These are phyloP conservation scores for Rhizomucor miehei DNA, from an alignment of 371 early-diverging fungal species.

Conservation along the genomic window DNA sequence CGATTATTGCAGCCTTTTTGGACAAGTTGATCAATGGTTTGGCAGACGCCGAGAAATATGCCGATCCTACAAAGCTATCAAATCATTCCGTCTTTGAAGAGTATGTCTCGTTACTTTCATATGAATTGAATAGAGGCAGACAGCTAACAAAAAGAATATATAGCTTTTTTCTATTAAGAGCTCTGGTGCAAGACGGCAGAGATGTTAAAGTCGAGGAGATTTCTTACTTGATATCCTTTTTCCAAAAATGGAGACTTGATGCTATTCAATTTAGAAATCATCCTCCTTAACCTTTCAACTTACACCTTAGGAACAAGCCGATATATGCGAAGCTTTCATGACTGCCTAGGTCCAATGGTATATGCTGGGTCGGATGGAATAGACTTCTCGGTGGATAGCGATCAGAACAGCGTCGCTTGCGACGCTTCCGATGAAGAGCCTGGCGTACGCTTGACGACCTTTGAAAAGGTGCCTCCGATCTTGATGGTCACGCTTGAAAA, in stretches of 20 bases:
- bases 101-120: constrained; percentile 2
- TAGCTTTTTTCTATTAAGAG: constrained; percentile 18
- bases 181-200: constrained; percentile 11
- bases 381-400: constrained; percentile 1
- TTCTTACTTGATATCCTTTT: constrained; percentile 10
- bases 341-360: constrained; percentile 38
- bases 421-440: constrained; percentile 1
- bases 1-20: neutral
- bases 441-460: constrained; percentile 28
- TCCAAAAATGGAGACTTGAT: neutral
- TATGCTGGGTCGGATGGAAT: constrained; percentile 19
- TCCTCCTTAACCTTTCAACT: constrained; percentile 12
- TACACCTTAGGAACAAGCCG: constrained; percentile 20
- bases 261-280: neutral
- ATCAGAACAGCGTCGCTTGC: neutral
- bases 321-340: constrained; percentile 25
- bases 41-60: neutral
- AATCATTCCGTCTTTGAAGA: neutral
- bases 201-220: constrained; percentile 17
- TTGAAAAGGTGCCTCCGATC: constrained; percentile 35
- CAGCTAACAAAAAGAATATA: neutral
- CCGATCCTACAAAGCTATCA: neutral
- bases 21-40: neutral
- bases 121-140: no score
- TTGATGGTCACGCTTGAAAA: constrained; percentile 31